Evolutionary conservation across 2,329 filamentous ascomycete genomes (phyloP), one percentile per base, ranked within the genome.

Genomic region (Apiospora arundinis): DNA sequence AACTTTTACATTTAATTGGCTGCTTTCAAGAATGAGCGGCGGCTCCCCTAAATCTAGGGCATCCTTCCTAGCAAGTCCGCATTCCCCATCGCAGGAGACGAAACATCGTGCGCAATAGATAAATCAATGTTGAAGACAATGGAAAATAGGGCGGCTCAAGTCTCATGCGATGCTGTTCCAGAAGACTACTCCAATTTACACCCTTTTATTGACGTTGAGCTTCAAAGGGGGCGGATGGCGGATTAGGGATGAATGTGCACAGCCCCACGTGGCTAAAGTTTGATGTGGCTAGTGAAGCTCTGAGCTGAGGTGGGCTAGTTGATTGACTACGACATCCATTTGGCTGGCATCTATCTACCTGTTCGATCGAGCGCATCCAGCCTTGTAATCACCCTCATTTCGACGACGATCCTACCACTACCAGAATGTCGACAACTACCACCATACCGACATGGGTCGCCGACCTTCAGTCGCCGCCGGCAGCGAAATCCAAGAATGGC

Each of bases 361-460:
- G 32, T 63, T 44, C 45, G 25, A 28, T 40, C n/a, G 48, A 63
- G 37, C 65, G n/a, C 25, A 25, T 45, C 25, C 18, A 63, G 56
- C 32, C 32, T 63, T 9, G 56, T 18, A 40, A n/a, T 9, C 8
- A 40, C 1, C 32, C 8, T 63, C 16, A 18, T 25, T 9, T 23
- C 32, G 8, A 12, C 18, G 18, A 40, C 32, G 18, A 40, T 14
- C 11, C 6, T 40, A 9, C 56, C 56, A 40, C 5, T 14, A 2
- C 28, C 18, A 63, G 40, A 49, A 80, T 82, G 72, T 79, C 80
- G 72, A 75, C 79, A 71, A 72, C 52, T 9, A 60, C 80, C 80
- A 60, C 83, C 84, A 52, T 86, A 84, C 95, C 95, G 45, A 86
- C 88, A 87, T 99, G 96, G 96, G 93, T 95, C 45, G 83, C 91